A percentile compares a stretch with the other conserved stretches of the same genome.
Conservation (phyloP, 352 stramenopile species). For the Globisporangium camurandrum region DNA sequence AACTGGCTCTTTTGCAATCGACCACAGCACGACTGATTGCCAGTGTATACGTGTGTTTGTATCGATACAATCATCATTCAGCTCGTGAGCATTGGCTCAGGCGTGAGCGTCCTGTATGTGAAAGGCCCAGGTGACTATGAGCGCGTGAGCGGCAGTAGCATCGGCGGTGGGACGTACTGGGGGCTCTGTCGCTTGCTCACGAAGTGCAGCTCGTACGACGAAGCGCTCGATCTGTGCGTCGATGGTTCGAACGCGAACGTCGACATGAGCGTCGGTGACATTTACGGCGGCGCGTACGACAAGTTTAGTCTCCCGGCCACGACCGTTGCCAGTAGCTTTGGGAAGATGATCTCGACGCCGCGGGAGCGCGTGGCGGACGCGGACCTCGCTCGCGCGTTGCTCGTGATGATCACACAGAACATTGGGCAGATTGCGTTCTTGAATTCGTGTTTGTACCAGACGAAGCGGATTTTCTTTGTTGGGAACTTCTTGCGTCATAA, state of each 20-base stretch:
- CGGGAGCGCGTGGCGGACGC: conserved; percentile 86
- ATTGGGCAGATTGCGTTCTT: conserved; percentile 96
- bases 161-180: conserved; percentile 99
- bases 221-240: conserved; percentile 75
- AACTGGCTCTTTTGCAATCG: too few species aligned
- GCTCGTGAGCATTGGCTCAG: conserved; percentile 97
- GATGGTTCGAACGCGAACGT: conserved; percentile 81
- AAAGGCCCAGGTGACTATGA: conserved; percentile 92
- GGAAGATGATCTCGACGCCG: conserved; percentile 71
- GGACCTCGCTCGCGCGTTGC: conserved; percentile 93
- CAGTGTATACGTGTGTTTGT: too few species aligned
- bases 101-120: conserved; percentile 95
- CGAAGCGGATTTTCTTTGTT: conserved; percentile 95
- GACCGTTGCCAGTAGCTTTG: conserved; percentile 97
- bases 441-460: conserved; percentile 96
- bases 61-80: too few species aligned
- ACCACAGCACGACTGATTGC: too few species aligned
- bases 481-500: conserved; percentile 98
- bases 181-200: conserved; percentile 94
- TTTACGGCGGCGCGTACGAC: conserved; percentile 96
- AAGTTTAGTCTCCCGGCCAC: conserved; percentile 89
- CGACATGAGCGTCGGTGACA: conserved; percentile 98
- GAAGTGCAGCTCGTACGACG: conserved; percentile 79
- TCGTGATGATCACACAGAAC: conserved; percentile 99
- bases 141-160: conserved; percentile 96